Evolutionary conservation across 768 basidiomycete genomes (phyloP), one percentile per base, ranked within the genome.

Genomic region (Ramaria rubella): DNA sequence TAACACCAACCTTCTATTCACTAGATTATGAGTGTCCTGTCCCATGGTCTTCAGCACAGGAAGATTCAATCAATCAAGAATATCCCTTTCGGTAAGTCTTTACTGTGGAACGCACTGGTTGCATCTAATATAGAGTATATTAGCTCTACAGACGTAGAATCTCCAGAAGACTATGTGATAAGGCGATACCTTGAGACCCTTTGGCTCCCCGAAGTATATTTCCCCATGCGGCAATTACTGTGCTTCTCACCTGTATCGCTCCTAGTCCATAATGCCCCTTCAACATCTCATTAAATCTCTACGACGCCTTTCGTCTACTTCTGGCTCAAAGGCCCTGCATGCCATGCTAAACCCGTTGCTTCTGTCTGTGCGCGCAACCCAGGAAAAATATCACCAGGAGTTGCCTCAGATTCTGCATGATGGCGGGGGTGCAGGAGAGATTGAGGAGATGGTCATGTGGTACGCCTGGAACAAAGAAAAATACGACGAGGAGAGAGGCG

Each of bases 371-470:
- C 80, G 81, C 3, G 59, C 75, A 1, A 70, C 76, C 4, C 67
- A 76, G 2, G 73, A 76, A 29, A 90, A 89, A 66, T 90, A 87
- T 60, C 80, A 82, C 61, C 68, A 70, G 0, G 82, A 84, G n/a
- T 75, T 90, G 1, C 75, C 81, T 0, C 73, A 77, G 56, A 78
- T 88, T 7, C 74, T 90, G 2, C 67, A 69, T 0, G 76, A 82
- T 44, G 80, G 77, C 0, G 82, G 80, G 9, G 85, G 81, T 1
- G 79, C 75, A 2, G 85, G 79, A 2, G 82, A 82, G 59, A 70
- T 77, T 31, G 87, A 89, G 59, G 87, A 88, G 57, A 76, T 73
- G 0, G 82, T 87, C 76, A 86, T 89, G 82, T 90, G 86, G 86
- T 89, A 80, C 58, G 77, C 81, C 0, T 69, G 86, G 38, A 75